phyloP scores from a whole-genome alignment of 768 basidiomycete genomes.

The Termitomyces sp. region DNA sequence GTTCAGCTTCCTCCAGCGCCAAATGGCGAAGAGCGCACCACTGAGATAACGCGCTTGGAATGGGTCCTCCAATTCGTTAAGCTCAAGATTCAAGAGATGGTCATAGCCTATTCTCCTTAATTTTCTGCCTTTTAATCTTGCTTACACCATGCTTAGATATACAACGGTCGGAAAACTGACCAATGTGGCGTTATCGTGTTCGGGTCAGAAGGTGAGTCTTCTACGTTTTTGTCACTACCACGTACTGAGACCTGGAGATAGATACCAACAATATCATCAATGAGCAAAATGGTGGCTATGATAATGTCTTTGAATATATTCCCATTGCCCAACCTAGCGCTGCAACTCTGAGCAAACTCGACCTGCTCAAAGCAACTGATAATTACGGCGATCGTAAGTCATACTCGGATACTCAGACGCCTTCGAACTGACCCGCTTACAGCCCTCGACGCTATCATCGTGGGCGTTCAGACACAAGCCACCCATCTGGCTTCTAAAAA shows the following conservation, averaged over 20 bases:
- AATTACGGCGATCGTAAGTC: slow-evolving; percentile 62
- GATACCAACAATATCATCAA: slow-evolving; percentile 67
- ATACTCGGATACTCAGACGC: neutral
- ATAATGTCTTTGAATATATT: slow-evolving; percentile 68
- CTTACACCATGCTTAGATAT: slow-evolving; percentile 54
- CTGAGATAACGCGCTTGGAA: slow-evolving; percentile 73
- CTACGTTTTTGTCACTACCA: neutral
- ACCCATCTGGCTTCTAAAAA: slow-evolving; percentile 63
- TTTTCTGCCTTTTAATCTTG: neutral
- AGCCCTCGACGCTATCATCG: slow-evolving; percentile 88
- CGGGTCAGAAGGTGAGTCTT: slow-evolving; percentile 62
- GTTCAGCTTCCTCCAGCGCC: slow-evolving; percentile 52
- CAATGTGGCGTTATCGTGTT: slow-evolving; percentile 87
- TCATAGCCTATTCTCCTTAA: slow-evolving; percentile 19
- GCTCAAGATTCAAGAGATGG: slow-evolving; percentile 91
- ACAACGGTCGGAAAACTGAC: slow-evolving; percentile 88
- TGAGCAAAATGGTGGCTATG: slow-evolving; percentile 61
- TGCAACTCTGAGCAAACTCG: slow-evolving; percentile 60
- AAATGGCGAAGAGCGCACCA: slow-evolving; percentile 42
- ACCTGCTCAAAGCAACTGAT: slow-evolving; percentile 51
- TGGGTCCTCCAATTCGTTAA: slow-evolving; percentile 85
- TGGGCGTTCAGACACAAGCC: slow-evolving; percentile 77
- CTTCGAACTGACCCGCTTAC: neutral
- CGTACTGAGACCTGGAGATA: slow-evolving; percentile 18
- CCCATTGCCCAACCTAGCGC: slow-evolving; percentile 64